Conservation (phyloP, 2,329 filamentous ascomycete genomes). For the Chaetomium globosum region DNA sequence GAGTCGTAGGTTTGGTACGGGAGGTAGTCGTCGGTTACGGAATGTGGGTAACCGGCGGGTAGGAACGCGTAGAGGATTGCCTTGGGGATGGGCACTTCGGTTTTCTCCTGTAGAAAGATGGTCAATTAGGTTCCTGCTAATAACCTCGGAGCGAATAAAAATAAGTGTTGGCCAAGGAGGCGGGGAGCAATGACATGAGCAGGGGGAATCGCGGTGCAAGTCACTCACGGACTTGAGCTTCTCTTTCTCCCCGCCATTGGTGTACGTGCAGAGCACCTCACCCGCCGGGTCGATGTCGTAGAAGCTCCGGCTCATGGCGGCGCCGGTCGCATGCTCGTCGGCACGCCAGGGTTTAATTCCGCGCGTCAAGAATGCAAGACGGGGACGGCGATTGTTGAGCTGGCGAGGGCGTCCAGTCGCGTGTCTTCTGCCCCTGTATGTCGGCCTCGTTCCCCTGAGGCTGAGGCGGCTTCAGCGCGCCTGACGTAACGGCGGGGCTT, state of each 20-base stretch:
- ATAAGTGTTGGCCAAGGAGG: not conserved
- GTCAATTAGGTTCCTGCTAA: not conserved
- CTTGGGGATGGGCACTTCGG: conserved; percentile 44
- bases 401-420: conserved; percentile 3
- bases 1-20: conserved; percentile 73
- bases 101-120: conserved; percentile 40
- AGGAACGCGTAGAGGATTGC: conserved; percentile 71
- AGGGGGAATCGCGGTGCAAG: not conserved
- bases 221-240: conserved; percentile 37
- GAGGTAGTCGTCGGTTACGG: conserved; percentile 81
- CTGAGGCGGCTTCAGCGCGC: conserved; percentile 4
- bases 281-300: conserved; percentile 46
- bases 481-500: conserved; percentile 19
- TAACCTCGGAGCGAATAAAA: not conserved
- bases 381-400: not conserved
- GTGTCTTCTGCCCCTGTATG: conserved; percentile 8
- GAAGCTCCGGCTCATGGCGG: conserved; percentile 29
- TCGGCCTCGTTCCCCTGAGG: not conserved
- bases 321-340: conserved; percentile 19
- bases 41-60: conserved; percentile 84
- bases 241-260: conserved; percentile 33
- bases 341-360: not conserved
- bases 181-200: not conserved
- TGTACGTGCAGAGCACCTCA: conserved; percentile 45
- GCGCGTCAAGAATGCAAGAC: not conserved